Conservation (phyloP, 371 early-diverging fungal species). For the Apophysomyces variabilis region DNA sequence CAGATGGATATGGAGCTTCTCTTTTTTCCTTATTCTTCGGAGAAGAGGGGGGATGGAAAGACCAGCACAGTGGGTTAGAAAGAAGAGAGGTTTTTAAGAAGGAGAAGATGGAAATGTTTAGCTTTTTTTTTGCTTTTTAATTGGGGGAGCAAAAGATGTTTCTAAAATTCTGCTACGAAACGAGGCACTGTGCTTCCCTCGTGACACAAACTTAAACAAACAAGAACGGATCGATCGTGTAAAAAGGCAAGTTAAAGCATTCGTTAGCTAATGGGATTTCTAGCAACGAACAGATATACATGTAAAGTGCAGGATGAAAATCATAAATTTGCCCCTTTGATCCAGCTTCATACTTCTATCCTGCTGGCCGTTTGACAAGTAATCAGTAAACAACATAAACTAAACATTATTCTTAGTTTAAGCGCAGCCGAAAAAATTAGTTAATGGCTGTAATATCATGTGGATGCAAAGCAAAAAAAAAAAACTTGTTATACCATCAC, state of each 20-base stretch:
- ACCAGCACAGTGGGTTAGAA: background rate
- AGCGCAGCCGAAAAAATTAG: background rate
- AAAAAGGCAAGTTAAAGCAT: background rate
- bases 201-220: background rate
- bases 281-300: background rate
- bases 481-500: background rate
- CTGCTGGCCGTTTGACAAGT: slow-evolving; percentile 1
- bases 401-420: background rate
- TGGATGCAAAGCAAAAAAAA: background rate
- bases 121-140: background rate
- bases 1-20: too few relatives aligned
- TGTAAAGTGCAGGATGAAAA: slow-evolving; percentile 4
- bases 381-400: background rate
- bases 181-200: slow-evolving; percentile 1
- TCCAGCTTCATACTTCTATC: background rate
- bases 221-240: slow-evolving; percentile 1
- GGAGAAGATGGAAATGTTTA: background rate
- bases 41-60: background rate
- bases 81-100: background rate
- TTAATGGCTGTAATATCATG: background rate
- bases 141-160: background rate
- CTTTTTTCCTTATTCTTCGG: background rate
- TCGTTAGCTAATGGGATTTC: background rate
- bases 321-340: background rate
- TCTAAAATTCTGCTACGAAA: slow-evolving; percentile 2